Conservation (phyloP, 1,284 basidiomycete genomes). For the Tremellales sp. region DNA sequence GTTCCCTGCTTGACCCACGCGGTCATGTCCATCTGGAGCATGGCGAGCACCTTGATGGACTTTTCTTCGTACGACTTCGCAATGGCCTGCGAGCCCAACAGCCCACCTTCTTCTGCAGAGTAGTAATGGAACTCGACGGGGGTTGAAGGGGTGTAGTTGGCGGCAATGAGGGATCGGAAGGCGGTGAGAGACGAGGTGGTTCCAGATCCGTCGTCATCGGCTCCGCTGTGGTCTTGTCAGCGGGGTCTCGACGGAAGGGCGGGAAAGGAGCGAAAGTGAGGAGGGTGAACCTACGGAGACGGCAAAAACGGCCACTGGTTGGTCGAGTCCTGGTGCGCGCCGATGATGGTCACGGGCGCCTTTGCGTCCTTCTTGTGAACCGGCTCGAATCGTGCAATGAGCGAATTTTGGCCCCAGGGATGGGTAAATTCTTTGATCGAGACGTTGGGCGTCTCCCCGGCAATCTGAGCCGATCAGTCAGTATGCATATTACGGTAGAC, state of each 20-base stretch:
- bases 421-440: conserved; percentile 77
- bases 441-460: conserved; percentile 60
- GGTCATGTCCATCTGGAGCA: conserved; percentile 89
- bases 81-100: conserved; percentile 90
- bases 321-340: conserved; percentile 89
- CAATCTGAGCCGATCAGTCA: conserved; percentile 55
- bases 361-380: conserved; percentile 33
- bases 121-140: conserved; percentile 96
- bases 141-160: conserved; percentile 66
- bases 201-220: conserved; percentile 85
- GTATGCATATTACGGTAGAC: neutral
- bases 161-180: conserved; percentile 74
- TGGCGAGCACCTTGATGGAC: conserved; percentile 69
- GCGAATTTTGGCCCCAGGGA: conserved; percentile 86
- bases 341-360: conserved; percentile 57
- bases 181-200: conserved; percentile 88
- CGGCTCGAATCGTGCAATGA: conserved; percentile 61
- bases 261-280: neutral
- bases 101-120: conserved; percentile 89
- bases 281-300: conserved; percentile 64
- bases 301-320: conserved; percentile 84
- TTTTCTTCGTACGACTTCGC: conserved; percentile 69
- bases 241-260: neutral
- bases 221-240: conserved; percentile 30
- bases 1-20: conserved; percentile 93